Evolutionary conservation across 208 protist genomes (phyloP), one percentile per base, ranked within the genome.

Genomic region (Lotmaria passim): DNA sequence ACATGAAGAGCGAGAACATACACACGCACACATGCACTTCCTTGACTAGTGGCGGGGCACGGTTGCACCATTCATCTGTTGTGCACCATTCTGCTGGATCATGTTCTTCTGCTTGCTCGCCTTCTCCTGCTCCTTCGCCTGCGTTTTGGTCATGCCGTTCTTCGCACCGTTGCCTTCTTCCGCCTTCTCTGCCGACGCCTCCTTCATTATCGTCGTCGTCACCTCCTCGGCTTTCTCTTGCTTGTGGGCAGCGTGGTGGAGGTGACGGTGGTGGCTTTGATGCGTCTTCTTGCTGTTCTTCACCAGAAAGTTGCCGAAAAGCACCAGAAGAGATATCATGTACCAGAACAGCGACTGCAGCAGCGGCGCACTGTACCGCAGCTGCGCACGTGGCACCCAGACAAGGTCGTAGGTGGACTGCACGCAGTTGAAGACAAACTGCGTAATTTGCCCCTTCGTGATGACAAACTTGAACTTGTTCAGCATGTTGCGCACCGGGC

Each of bases 381-480:
- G 74, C 47, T 85, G 48, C 3, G 26, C 50, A n/a, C 76, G 71
- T 24, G 83, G 83, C 47, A 89, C 64, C 50, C 81, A 56, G 28
- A 84, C n/a, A 7, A 92, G 76, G 55, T 89, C 83, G 77, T 92
- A 92, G 10, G 73, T 43, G 21, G 86, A 89, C 73, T 92, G 86
- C 48, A 89, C 15, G 46, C 83, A 89, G 77, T 92, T 92, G 53
- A 87, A 79, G 41, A 53, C 47, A 67, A 92, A 92, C 70, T 92
- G 86, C 34, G 66, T 78, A 81, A 92, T 92, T 63, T 92, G 86
- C 10, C 77, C 81, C 75, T 92, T 89, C 21, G 86, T 92, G 65
- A 92, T 92, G 66, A 87, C 56, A 68, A 92, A 92, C 73, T 92
- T 92, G 60, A 89, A 86, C 46, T 74, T 78, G 74, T 77, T 83